Base-by-base conservation (phyloP, 2,329 filamentous ascomycete species). In the Fonsecaea multimorphosa region DNA sequence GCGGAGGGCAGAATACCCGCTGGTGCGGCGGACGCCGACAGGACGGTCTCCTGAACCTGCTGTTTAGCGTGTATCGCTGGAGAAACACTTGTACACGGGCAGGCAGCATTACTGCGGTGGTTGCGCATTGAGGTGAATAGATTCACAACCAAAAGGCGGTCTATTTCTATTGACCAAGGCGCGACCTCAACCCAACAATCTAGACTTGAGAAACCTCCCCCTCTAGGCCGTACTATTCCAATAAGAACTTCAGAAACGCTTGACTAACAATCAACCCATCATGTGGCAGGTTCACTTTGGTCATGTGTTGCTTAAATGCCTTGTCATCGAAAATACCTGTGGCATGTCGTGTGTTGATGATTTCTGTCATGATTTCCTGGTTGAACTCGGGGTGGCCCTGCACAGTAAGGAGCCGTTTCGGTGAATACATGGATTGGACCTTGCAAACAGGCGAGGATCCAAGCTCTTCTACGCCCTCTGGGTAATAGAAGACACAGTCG, bases 321-420 rank as follows among this genome's bases (percentile, higher is more conserved):
- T 86, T 86, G 63, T 93, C 87, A 61, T 83, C 79, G 69, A 97
- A 90, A 24, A 95, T 82, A 0, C 91, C 91, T 55, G 80, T 81
- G 31, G 82, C 80, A 73, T 90, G 86, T 63, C 93, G 84, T 66
- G 84, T 79, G 66, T 85, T 82, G 61, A 94, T 78, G 40, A 96
- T 78, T 76, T 92, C 89, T 19, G 79, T 81, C 72, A 93, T 86
- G 70, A 96, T 93, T 16, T 87, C 84, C 65, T 84, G 82, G 3
- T 84, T 90, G 75, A 94, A 95, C 77, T 97, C 93, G 0, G 92
- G 93, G 76, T 96, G 92, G 5, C 92, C 92, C 80, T 97, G 92
- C 1, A 96, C 86, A 0, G 91, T 89, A 67, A 96, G 88, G 66
- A 91, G 81, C 38, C 84, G 84, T 49, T 84, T 81, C 8, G 88